These are phyloP conservation scores for Lasiodiplodia citricola DNA, from an alignment of 2,329 filamentous ascomycete genomes.

Conservation along the genomic window DNA sequence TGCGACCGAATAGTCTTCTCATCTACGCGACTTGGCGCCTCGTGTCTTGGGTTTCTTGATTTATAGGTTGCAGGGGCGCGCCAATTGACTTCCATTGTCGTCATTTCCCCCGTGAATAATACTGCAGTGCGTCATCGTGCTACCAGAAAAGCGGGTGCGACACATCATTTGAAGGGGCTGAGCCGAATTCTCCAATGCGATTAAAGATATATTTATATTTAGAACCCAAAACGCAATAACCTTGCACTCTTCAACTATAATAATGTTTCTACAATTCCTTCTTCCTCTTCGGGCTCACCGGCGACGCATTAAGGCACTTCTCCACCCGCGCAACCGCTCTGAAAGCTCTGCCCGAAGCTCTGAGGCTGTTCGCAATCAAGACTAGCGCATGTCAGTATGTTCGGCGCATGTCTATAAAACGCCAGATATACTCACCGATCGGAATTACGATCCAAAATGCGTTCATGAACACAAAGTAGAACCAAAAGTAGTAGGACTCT, in stretches of 20 bases:
- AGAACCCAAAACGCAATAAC: background rate
- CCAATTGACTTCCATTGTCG: background rate
- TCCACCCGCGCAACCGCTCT: slow-evolving; percentile 42
- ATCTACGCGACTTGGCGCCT: background rate
- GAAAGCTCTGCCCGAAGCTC: slow-evolving; percentile 41
- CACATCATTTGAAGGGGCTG: background rate
- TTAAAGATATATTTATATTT: background rate
- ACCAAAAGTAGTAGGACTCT: slow-evolving; percentile 69
- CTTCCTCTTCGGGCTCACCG: slow-evolving; percentile 33
- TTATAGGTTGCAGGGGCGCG: background rate
- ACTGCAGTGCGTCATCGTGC: slow-evolving; percentile 3
- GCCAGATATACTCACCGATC: slow-evolving; percentile 50
- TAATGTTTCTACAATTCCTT: slow-evolving; percentile 32
- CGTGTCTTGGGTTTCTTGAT: slow-evolving; percentile 5
- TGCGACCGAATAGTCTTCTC: background rate
- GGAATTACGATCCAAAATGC: slow-evolving; percentile 70
- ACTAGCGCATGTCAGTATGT: slow-evolving; percentile 29
- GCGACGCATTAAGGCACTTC: slow-evolving; percentile 36
- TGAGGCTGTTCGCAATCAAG: slow-evolving; percentile 43
- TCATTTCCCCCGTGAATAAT: background rate
- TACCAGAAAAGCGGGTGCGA: slow-evolving; percentile 1
- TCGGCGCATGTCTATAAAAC: background rate
- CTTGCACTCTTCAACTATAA: background rate
- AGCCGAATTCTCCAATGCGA: background rate
- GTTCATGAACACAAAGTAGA: slow-evolving; percentile 71